Base-by-base conservation (phyloP, 345 rosid genomes). In the Eucalyptus curtisii region DNA sequence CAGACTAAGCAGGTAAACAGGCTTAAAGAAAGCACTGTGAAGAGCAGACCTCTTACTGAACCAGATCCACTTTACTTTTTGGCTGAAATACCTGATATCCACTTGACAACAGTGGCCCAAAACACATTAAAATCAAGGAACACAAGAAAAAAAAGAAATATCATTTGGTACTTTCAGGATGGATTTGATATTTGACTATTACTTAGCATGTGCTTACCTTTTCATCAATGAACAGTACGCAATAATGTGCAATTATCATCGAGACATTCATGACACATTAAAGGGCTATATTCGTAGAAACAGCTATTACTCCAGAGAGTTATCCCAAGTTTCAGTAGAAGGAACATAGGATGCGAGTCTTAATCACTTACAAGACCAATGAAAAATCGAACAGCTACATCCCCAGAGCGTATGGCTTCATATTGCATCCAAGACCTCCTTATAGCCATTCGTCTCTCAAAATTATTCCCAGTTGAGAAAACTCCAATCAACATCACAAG, bases 371-470 rank as follows among this genome's bases (percentile, higher is more conserved):
- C 99, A 37, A 97, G 97, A 88, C 99, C 99, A 92, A 96, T 94
- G 93, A 96, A 94, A 93, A 97, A 97, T 22, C 96, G 93, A 88
- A 96, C 98, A 91, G 96, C 98, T 25, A 96, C 96, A 89, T 92
- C 91, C 87, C 99, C 98, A 5, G 95, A 94, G 49, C 95, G 93
- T 86, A 96, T 95, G 88, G 92, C 95, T 44, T 93, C 93, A 61
- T 94, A 97, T 85, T 95, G 99, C 98, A 95, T 96, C 99, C 99
- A 96, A 86, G 98, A 92, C 92, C 96, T 96, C 92, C 99, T 94
- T 88, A 96, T 53, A 30, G 99, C 99, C 99, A 97, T 96, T 24
- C 99, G 94, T 24, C 99, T 95, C 91, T 96, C 94, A 49, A 97
- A 96, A 88, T 97, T 97, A 90, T 97, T 97, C 89, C 97, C 99